Conservation (phyloP, 148 eudicot species). For the Mesembryanthemum crystallinum region DNA sequence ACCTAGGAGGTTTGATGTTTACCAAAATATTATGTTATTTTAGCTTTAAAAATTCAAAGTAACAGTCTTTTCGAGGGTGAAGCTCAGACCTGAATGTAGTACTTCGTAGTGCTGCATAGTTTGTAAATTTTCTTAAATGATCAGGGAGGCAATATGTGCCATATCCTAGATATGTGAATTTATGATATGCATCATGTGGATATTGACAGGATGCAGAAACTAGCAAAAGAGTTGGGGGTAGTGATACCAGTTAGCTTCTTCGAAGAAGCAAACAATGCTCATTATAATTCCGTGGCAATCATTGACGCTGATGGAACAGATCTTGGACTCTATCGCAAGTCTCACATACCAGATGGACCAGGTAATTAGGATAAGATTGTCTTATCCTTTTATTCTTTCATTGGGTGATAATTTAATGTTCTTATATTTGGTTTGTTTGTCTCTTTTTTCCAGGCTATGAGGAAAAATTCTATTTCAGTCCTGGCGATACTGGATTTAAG, state of each 20-base stretch:
- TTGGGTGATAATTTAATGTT: not conserved
- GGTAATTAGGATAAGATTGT: conserved; percentile 35
- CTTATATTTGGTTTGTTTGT: not conserved
- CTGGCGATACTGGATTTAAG: conserved; percentile 98
- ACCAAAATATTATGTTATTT: not conserved
- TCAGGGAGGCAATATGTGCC: not conserved
- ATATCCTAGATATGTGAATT: not conserved
- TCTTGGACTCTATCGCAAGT: conserved; percentile 92
- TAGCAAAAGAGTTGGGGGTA: conserved; percentile 89
- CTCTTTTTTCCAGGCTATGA: conserved; percentile 66
- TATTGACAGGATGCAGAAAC: conserved; percentile 76
- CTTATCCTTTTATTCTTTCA: not conserved
- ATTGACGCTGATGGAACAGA: conserved; percentile 95
- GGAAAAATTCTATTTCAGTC: conserved; percentile 94
- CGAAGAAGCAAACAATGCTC: conserved; percentile 98
- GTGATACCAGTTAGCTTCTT: conserved; percentile 98
- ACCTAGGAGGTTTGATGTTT: not conserved
- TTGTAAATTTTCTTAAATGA: not conserved
- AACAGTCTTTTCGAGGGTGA: not conserved
- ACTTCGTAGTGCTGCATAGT: not conserved
- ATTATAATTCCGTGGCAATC: conserved; percentile 86
- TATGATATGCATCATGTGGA: conserved; percentile 12
- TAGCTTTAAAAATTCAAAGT: not conserved
- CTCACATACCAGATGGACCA: conserved; percentile 98
- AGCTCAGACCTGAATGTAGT: not conserved